phyloP scores from a whole-genome alignment of 1,284 basidiomycete species.

The Baeospora myosura region DNA sequence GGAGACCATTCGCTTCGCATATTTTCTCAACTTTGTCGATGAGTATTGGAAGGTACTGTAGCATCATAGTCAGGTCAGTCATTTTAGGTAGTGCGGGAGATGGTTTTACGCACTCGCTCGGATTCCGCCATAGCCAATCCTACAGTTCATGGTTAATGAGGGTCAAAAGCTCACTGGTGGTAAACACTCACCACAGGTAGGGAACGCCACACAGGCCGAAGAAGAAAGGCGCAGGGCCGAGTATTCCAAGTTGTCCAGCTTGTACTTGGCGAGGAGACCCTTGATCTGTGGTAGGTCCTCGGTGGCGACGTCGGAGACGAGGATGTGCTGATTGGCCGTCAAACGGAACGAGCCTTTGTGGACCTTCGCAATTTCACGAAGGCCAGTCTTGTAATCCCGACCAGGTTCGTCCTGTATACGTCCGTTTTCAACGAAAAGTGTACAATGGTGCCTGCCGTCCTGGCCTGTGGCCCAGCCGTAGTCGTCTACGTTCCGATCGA shows the following conservation, averaged over 20 bases:
- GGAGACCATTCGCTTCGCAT: slow-evolving; percentile 86
- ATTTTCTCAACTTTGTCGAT: slow-evolving; percentile 95
- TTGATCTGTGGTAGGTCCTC: slow-evolving; percentile 77
- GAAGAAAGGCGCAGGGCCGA: slow-evolving; percentile 79
- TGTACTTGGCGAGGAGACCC: slow-evolving; percentile 76
- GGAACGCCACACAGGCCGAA: slow-evolving; percentile 96
- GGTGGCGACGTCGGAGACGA: slow-evolving; percentile 79
- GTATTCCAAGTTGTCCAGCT: slow-evolving; percentile 83
- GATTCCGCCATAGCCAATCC: slow-evolving; percentile 94
- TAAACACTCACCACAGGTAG: slow-evolving; percentile 70
- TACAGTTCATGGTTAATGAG: slow-evolving; percentile 15
- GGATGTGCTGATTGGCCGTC: slow-evolving; percentile 92
- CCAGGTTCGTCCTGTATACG: slow-evolving; percentile 91
- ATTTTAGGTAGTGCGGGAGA: slow-evolving; percentile 3
- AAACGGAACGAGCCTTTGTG: slow-evolving; percentile 93
- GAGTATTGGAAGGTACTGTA: slow-evolving; percentile 85
- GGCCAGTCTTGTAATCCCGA: slow-evolving; percentile 86
- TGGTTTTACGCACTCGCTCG: slow-evolving; percentile 53
- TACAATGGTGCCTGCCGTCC: slow-evolving; percentile 89
- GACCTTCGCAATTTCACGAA: slow-evolving; percentile 87
- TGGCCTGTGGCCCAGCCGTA: slow-evolving; percentile 90
- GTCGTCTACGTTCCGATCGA: slow-evolving; percentile 88
- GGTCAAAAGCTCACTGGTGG: neutral
- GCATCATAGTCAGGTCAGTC: slow-evolving; percentile 8
- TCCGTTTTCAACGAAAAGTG: slow-evolving; percentile 95